Evolutionary conservation across 1,139 yeast species (phyloP), one percentile per base, ranked within the genome.

Genomic region (Taphrina communis): DNA sequence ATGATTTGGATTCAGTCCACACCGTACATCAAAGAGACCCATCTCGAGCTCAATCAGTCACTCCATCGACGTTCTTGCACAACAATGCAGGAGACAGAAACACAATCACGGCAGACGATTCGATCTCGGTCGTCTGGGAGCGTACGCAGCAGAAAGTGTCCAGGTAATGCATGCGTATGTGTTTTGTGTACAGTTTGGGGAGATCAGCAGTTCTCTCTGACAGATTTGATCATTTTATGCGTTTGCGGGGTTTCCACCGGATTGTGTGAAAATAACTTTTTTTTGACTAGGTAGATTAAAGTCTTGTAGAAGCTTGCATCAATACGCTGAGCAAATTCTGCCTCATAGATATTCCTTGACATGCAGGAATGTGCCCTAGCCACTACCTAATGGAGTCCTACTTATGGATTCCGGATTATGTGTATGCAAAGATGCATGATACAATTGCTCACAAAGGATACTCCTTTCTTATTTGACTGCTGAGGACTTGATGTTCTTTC

Each of bases 41-140:
- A 36, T 50, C 53, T 25, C 53, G 53, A 3, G 35, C 52, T 17
- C 52, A 48, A 19, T 48, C 52, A n/a, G 14, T 25, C 6, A 31
- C 52, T 6, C 52, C 52, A 7, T 52, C 57, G 8, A 41, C 12
- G 35, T 52, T 35, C 42, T 2, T 52, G 1, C 6, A 12, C 35
- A 41, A n/a, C 12, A 36, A 8, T 8, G 35, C 57, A 6, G 42
- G 57, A 11, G 21, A 31, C 9, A 11, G 42, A 17, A 17, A 52
- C 41, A 35, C 57, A 17, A 11, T 52, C 12, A 11, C 9, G 25
- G 57, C 57, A 9, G 57, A 52, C 41, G 57, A 52, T 36, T 52
- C 57, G 11, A 52, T 52, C 19, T 52, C 57, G 6, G 57, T 52
- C 6, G 57, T 52, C n/a, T 48, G 52, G 52, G 35, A 48, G 52